Evolutionary conservation across 768 basidiomycete species (phyloP), one percentile per base, ranked within the genome.

Genomic region (Harrya chromipes): DNA sequence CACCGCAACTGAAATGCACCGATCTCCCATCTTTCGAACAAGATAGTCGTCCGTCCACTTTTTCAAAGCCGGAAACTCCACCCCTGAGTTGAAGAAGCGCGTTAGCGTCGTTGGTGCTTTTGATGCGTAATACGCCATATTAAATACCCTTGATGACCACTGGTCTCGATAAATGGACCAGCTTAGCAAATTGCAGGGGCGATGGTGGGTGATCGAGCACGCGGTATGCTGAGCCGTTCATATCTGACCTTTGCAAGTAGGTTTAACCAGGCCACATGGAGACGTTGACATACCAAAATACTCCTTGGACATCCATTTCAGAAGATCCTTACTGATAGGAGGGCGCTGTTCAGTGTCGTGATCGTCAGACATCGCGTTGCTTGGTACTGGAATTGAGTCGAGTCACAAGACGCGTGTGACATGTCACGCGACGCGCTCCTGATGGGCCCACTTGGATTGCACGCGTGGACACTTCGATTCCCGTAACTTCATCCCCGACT

Each of bases 21-120:
- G 66, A 4, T 78, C 67, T 4, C 76, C 81, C 77, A 89, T 82
- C 43, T 63, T 64, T n/a, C 72, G 56, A 12, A 68, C 60, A 12
- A 94, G 76, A 61, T 86, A 85, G 41, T 79, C 71, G 61, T 84
- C 72, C 11, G 80, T 74, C 93, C 92, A 95, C 37, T 73, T 73
- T 12, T 70, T 62, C 36, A 70, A 61, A 27, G 67, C 76, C n/a
- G 76, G 74, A 40, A 79, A 60, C 11, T 73, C 48, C 55, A 80
- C 68, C 17, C 78, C 84, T 87, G 43, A 24, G 46, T 33, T 6
- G 14, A 52, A 27, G 55, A 33, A 21, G 24, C 20, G 13, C 7
- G 51, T 57, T 24, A 43, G 10, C 24, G 19, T 27, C 35, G 35
- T 31, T 16, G 20, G 7, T 13, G 31, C 6, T 6, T 33, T 14